phyloP scores from a whole-genome alignment of 1,139 yeast species.

The Taphrina populina region DNA sequence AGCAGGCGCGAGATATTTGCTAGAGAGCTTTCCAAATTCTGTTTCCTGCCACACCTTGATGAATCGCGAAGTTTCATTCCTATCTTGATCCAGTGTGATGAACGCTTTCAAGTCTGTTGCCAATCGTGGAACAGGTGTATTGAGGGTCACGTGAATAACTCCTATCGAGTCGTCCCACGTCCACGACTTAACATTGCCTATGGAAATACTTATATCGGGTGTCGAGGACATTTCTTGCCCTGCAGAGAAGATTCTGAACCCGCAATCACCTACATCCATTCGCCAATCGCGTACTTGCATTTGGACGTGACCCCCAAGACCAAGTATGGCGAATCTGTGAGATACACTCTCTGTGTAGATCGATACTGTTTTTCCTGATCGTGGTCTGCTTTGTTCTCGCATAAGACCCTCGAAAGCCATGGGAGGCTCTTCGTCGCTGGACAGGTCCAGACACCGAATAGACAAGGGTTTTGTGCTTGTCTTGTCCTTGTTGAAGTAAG shows the following conservation, averaged over 20 bases:
- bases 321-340: neutral
- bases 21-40: too few relatives aligned
- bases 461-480: too few relatives aligned
- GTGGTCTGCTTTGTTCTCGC: too few relatives aligned
- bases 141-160: neutral
- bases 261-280: neutral
- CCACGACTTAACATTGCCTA: constrained; percentile 4
- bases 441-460: too few relatives aligned
- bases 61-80: constrained; percentile 12
- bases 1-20: too few relatives aligned
- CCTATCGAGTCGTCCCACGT: neutral
- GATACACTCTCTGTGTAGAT: too few relatives aligned
- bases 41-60: constrained; percentile 1
- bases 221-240: neutral
- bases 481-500: too few relatives aligned
- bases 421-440: neutral
- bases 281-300: neutral
- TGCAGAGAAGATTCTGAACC: constrained; percentile 1
- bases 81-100: neutral
- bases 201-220: too few relatives aligned
- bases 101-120: neutral
- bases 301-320: constrained; percentile 1
- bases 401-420: too few relatives aligned
- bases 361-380: too few relatives aligned
- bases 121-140: neutral